Conservation (phyloP, 1,139 yeast genomes). For the Geotrichum klebahnii region DNA sequence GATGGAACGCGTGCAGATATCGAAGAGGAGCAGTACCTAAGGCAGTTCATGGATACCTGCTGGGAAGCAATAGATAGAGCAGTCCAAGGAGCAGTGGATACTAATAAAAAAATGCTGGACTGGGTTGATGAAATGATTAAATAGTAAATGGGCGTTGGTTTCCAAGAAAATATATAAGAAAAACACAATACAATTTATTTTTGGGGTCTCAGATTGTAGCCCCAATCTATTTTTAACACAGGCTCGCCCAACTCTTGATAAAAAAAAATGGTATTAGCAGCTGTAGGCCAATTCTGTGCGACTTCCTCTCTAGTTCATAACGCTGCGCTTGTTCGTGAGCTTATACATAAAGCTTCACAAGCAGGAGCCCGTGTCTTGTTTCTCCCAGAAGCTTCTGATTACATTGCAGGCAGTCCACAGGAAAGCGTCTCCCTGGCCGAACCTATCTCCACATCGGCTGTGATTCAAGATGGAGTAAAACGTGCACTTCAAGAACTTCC, state of each 20-base stretch:
- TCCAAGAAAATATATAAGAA: too few species aligned
- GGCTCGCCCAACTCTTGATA: background rate
- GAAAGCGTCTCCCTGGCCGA: constrained; percentile 62
- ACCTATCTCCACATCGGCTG: constrained; percentile 49
- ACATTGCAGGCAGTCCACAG: constrained; percentile 63
- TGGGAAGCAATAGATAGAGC: constrained; percentile 15
- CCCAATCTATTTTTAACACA: too few species aligned
- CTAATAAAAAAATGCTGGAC: background rate
- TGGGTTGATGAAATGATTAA: too few species aligned
- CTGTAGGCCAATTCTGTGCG: constrained; percentile 85
- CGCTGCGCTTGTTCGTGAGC: constrained; percentile 51
- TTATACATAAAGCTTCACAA: constrained; percentile 60
- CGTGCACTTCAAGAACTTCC: constrained; percentile 44
- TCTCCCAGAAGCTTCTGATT: constrained; percentile 92
- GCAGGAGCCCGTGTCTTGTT: constrained; percentile 63
- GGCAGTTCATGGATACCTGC: constrained; percentile 8
- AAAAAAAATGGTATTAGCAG: constrained; percentile 53
- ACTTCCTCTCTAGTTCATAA: constrained; percentile 59
- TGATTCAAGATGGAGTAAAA: constrained; percentile 48
- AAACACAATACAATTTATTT: too few species aligned
- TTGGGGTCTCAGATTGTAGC: too few species aligned
- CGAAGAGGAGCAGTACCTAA: background rate
- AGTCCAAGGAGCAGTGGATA: background rate
- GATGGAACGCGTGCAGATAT: constrained; percentile 8
- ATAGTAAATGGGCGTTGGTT: too few species aligned